phyloP scores from a whole-genome alignment of 192 early-diverging fungal genomes.

The Backusella liffmaniae region DNA sequence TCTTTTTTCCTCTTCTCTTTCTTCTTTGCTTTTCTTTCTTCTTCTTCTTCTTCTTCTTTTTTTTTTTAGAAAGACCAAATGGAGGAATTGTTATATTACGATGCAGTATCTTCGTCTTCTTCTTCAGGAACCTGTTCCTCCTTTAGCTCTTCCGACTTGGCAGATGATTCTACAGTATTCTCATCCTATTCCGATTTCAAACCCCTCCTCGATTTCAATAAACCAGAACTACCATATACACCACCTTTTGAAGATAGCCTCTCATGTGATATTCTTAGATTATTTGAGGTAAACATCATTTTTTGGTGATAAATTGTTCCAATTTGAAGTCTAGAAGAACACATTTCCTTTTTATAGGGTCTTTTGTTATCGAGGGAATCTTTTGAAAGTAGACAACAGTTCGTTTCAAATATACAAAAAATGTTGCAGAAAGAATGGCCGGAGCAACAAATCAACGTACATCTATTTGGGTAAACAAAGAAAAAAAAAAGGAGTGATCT shows the following conservation, averaged over 20 bases:
- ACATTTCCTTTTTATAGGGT: background rate
- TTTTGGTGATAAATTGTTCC: background rate
- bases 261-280: background rate
- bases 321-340: background rate
- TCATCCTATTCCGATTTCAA: background rate
- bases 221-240: background rate
- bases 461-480: slow-evolving; percentile 1
- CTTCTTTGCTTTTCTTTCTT: background rate
- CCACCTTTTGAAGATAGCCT: background rate
- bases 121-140: background rate
- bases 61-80: background rate
- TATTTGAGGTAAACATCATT: background rate
- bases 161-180: background rate
- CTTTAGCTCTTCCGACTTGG: background rate
- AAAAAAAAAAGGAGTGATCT: background rate
- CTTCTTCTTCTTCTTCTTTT: background rate
- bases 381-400: background rate
- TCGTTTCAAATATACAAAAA: background rate
- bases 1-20: background rate
- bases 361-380: background rate
- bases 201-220: background rate
- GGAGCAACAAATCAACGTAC: background rate
- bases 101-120: background rate
- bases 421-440: background rate
- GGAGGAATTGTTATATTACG: background rate